Evolutionary conservation across 139 green algal species (phyloP).

Genomic region (Asterochloris erici): DNA sequence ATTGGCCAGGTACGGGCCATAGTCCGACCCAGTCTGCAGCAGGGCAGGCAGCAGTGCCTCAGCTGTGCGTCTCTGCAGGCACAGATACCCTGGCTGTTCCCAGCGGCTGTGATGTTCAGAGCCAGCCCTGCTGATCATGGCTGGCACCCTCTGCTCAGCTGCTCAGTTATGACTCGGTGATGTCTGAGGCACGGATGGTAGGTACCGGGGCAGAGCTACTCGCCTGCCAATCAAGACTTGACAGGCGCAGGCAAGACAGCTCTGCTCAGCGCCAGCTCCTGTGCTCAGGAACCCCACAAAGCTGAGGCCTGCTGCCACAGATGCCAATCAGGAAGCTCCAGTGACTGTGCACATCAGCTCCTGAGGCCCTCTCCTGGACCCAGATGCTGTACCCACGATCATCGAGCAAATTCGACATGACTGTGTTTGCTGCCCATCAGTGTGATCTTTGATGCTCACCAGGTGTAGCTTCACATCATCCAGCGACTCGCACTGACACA

Average conservation of each 20-base stretch:
- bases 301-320: background rate
- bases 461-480: conserved; percentile 99
- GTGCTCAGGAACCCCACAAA: background rate
- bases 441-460: conserved; percentile 39
- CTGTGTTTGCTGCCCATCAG: background rate
- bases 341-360: no score
- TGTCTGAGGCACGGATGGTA: no score
- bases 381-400: no score
- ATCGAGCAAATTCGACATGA: no score
- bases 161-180: background rate
- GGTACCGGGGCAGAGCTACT: background rate
- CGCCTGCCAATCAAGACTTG: background rate
- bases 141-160: background rate
- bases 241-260: no score
- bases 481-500: conserved; percentile 94
- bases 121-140: background rate
- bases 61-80: background rate
- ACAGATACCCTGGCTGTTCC: background rate
- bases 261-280: no score
- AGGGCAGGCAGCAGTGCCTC: background rate
- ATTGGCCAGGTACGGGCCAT: conserved; percentile 87
- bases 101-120: background rate
- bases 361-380: no score
- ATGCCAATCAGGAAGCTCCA: background rate
- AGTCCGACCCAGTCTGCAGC: conserved; percentile 85